phyloP scores from a whole-genome alignment of 2,329 filamentous ascomycete species.

The Didymella glomerata region DNA sequence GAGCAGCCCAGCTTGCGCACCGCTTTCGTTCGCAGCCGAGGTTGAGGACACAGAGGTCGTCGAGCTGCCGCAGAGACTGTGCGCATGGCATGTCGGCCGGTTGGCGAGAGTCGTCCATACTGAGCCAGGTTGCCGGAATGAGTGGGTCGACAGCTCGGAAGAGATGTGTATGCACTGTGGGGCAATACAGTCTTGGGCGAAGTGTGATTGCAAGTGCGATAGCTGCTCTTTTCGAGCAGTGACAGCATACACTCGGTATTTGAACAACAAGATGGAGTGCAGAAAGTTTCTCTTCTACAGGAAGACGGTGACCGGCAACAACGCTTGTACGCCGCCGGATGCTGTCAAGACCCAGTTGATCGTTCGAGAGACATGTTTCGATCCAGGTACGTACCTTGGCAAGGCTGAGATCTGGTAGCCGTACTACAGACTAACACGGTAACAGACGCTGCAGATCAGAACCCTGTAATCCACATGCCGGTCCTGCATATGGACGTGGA shows the following conservation, averaged over 20 bases:
- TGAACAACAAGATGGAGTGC: constrained; percentile 41
- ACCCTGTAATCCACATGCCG: constrained; percentile 30
- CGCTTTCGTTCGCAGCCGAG: constrained; percentile 12
- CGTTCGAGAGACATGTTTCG: constrained; percentile 35
- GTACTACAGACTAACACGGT: constrained; percentile 16
- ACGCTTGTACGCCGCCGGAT: neutral
- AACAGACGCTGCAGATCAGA: constrained; percentile 13
- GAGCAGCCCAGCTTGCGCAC: constrained; percentile 40
- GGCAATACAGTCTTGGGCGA: constrained; percentile 34
- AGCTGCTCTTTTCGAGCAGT: constrained; percentile 41
- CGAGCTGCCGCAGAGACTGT: constrained; percentile 42
- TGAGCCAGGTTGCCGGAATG: constrained; percentile 31
- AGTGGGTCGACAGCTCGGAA: constrained; percentile 38
- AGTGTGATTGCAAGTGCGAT: constrained; percentile 43
- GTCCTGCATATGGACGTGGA: constrained; percentile 24
- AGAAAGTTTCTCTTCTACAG: constrained; percentile 39
- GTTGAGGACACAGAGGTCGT: constrained; percentile 31
- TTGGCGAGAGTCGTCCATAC: constrained; percentile 37
- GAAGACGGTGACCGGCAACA: constrained; percentile 6
- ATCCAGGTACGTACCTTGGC: constrained; percentile 12
- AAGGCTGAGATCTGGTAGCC: neutral
- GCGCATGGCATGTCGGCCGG: constrained; percentile 47
- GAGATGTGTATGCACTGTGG: constrained; percentile 51
- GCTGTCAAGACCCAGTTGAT: constrained; percentile 27
- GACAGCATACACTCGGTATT: constrained; percentile 43